These are phyloP conservation scores for Aspergillus bombycis DNA, from an alignment of 2,329 filamentous ascomycete genomes.

Conservation along the genomic window DNA sequence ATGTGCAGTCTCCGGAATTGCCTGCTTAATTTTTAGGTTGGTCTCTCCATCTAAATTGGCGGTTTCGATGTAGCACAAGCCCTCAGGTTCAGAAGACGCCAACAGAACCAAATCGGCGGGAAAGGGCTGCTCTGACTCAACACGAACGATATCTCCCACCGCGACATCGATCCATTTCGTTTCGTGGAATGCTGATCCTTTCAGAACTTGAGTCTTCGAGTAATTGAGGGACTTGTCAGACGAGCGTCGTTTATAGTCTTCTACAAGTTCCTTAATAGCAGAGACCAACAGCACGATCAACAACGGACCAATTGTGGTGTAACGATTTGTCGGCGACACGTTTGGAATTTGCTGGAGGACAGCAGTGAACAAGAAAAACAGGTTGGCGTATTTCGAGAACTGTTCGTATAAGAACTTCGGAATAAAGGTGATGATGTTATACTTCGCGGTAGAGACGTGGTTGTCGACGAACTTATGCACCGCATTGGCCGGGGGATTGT, in stretches of 20 bases:
- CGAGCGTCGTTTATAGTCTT: slow-evolving; percentile 86
- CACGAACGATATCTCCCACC: slow-evolving; percentile 89
- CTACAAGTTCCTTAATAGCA: slow-evolving; percentile 88
- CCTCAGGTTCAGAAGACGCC: slow-evolving; percentile 94
- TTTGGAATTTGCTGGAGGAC: slow-evolving; percentile 92
- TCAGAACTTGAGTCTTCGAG: slow-evolving; percentile 79
- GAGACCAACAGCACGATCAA: slow-evolving; percentile 90
- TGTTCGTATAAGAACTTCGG: slow-evolving; percentile 98
- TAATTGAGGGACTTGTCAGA: slow-evolving; percentile 87
- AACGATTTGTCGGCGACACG: slow-evolving; percentile 91
- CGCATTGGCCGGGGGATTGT: slow-evolving; percentile 91
- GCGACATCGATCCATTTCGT: slow-evolving; percentile 92
- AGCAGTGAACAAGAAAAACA: slow-evolving; percentile 99
- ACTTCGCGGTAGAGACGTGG: slow-evolving; percentile 96
- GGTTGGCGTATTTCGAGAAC: slow-evolving; percentile 98
- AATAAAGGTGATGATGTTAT: slow-evolving; percentile 89
- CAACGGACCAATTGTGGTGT: slow-evolving; percentile 95
- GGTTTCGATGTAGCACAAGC: slow-evolving; percentile 97
- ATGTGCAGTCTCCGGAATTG: slow-evolving; percentile 84
- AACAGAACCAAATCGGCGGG: slow-evolving; percentile 90
- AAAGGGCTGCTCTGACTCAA: slow-evolving; percentile 93
- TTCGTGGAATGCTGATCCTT: slow-evolving; percentile 81
- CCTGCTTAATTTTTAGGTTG: slow-evolving; percentile 98
- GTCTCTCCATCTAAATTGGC: slow-evolving; percentile 97
- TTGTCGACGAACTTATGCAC: slow-evolving; percentile 92